Conservation (phyloP, 2,329 filamentous ascomycete species). For the Neurospora crassa region DNA sequence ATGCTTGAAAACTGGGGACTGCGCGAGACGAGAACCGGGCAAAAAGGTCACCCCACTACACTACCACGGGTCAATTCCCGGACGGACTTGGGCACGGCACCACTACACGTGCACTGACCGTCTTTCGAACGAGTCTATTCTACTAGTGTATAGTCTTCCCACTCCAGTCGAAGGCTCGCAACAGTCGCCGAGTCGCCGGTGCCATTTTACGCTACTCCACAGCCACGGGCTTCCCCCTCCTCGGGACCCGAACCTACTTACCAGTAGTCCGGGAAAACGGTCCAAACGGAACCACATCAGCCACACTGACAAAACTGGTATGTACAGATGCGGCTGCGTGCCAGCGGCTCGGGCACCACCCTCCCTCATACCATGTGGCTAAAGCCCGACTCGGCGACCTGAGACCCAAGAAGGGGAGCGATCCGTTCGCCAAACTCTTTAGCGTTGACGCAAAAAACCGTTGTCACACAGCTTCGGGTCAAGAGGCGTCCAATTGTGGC, state of each 20-base stretch:
- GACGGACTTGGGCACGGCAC: background rate
- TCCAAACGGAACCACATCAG: background rate
- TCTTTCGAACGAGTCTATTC: background rate
- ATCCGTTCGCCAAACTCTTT: slow-evolving; percentile 20
- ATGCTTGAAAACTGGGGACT: background rate
- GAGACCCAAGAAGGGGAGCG: slow-evolving; percentile 14
- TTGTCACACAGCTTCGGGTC: slow-evolving; percentile 20
- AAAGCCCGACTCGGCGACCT: slow-evolving; percentile 21
- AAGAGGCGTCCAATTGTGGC: slow-evolving; percentile 15
- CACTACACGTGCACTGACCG: background rate
- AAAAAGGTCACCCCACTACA: background rate
- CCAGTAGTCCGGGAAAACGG: background rate
- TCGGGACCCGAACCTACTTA: background rate
- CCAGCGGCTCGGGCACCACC: slow-evolving; percentile 45
- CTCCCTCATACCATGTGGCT: slow-evolving; percentile 15
- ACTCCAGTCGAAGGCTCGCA: background rate
- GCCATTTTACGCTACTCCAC: background rate
- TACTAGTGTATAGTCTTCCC: background rate
- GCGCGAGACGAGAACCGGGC: background rate
- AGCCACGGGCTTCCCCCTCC: background rate
- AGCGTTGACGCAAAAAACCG: slow-evolving; percentile 21
- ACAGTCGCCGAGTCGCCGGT: background rate
- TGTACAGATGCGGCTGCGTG: background rate
- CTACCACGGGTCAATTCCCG: background rate
- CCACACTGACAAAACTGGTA: background rate